Base-by-base conservation (phyloP, 1,139 yeast species). In the Fermentozyma sake region DNA sequence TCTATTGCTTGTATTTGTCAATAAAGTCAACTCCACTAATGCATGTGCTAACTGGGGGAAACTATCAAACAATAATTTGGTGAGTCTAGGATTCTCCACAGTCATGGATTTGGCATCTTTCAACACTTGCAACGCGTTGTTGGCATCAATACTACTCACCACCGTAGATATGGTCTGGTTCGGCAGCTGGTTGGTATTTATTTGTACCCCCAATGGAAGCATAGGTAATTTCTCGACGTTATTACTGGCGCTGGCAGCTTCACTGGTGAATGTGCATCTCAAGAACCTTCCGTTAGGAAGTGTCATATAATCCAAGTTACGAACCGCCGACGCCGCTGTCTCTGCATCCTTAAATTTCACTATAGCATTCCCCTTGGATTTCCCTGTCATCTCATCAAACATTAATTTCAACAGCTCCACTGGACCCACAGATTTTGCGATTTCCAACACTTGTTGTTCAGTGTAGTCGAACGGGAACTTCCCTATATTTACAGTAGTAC, bases 321-420 rank as follows among this genome's bases (percentile, higher is more conserved):
- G 65, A 12, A 87, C 95, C 0, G 97, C 97, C 10, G 93, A 79
- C 2, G 85, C 79, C 1, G 96, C 96, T 0, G 96, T 83, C 42
- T 84, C 95, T 26, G 53, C 51, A 42, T 68, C 89, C 28, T 70
- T 73, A 49, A 83, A 89, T 42, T 83, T 89, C 12, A 89, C 80
- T 44, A 82, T 84, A 3, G 95, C 96, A 52, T 76, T 85, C 1
- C 97, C 97, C 52, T 82, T 86, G 11, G 95, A 84, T 48, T 80
- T 82, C 3, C 97, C 97, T 0, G 95, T 86, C 33, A 79, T 78
- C 23, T 84, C 81, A 52, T 89, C 97, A 50, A 89, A 85, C 49
- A 85, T 70, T 45, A 89, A 68, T 49, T 81, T 79, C 37, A 86
- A 63, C 36, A 75, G 78, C 22, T 73, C 71, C 3, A 91, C 94